Percentiles rank a stretch among this genome's conserved stretches.
Evolutionary conservation across 768 basidiomycete species (phyloP).

Genomic region (Tulasnella sp.): DNA sequence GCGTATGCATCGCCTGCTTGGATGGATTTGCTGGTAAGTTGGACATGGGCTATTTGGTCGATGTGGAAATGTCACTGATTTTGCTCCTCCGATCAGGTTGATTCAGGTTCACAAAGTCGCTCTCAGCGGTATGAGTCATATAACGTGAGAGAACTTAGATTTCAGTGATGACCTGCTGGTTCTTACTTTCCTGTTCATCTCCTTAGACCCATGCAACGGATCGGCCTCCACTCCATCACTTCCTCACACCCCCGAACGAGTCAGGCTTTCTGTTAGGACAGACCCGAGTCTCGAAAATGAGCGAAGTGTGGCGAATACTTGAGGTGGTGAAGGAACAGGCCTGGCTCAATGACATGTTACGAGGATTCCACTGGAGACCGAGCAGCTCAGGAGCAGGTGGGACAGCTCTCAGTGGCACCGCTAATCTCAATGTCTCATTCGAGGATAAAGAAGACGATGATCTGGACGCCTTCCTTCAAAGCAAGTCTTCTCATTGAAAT

Average conservation of each 20-base stretch:
- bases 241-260: constrained; percentile 58
- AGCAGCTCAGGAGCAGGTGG: background rate
- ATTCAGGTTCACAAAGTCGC: constrained; percentile 35
- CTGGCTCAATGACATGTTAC: constrained; percentile 69
- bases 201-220: constrained; percentile 50
- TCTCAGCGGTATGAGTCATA: constrained; percentile 56
- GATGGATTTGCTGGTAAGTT: constrained; percentile 5
- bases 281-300: constrained; percentile 59
- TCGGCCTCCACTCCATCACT: constrained; percentile 61
- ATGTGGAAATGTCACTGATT: constrained; percentile 9
- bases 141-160: constrained; percentile 40
- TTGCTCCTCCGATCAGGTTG: constrained; percentile 36
- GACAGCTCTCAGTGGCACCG: background rate
- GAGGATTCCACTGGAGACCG: constrained; percentile 49
- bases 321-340: constrained; percentile 78
- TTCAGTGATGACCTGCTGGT: too few relatives aligned
- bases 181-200: background rate
- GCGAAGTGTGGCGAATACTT: constrained; percentile 63
- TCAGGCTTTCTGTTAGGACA: constrained; percentile 64
- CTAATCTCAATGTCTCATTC: constrained; percentile 22
- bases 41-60: constrained; percentile 12
- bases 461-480: constrained; percentile 53
- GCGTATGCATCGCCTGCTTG: background rate
- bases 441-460: constrained; percentile 34
- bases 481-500: constrained; percentile 31